phyloP scores from a whole-genome alignment of 1,284 basidiomycete genomes.

The Volvariella surrecta region DNA sequence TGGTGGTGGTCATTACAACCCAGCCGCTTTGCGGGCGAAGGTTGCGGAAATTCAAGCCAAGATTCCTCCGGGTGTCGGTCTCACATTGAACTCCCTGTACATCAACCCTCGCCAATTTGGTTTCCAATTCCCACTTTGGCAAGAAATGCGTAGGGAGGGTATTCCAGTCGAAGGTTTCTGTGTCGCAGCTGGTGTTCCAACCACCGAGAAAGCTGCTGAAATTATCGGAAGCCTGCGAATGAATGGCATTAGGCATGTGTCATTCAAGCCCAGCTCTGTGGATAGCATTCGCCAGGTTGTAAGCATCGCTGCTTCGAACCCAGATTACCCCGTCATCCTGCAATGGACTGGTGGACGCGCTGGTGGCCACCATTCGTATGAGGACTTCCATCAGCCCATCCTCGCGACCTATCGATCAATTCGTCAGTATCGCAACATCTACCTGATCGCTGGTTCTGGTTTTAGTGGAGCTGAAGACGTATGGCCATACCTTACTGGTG shows the following conservation, averaged over 20 bases:
- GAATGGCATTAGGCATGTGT: conserved; percentile 89
- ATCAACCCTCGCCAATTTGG: conserved; percentile 97
- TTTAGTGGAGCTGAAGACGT: conserved; percentile 94
- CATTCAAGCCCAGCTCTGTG: conserved; percentile 96
- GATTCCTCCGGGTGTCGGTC: conserved; percentile 80
- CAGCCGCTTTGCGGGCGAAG: conserved; percentile 81
- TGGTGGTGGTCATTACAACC: conserved; percentile 95
- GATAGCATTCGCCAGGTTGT: conserved; percentile 97
- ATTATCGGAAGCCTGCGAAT: conserved; percentile 74
- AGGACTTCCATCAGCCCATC: conserved; percentile 98
- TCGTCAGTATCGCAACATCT: conserved; percentile 83
- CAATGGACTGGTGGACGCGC: conserved; percentile 99
- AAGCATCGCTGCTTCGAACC: conserved; percentile 91
- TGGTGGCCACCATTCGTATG: conserved; percentile 97
- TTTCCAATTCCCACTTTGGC: conserved; percentile 97
- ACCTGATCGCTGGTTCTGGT: conserved; percentile 92
- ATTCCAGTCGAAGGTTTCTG: conserved; percentile 96
- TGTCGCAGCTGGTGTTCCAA: conserved; percentile 93
- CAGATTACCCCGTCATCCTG: conserved; percentile 95
- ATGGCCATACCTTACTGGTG: conserved; percentile 95
- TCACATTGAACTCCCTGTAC: conserved; percentile 94
- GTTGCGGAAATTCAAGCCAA: conserved; percentile 82
- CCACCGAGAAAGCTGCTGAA: conserved; percentile 88
- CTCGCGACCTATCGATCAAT: conserved; percentile 87
- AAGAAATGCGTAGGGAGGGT: conserved; percentile 94